A percentile compares a stretch with the other conserved stretches of the same genome.
Evolutionary conservation across 1,284 basidiomycete species (phyloP).

Genomic region (Vanrija sp.): DNA sequence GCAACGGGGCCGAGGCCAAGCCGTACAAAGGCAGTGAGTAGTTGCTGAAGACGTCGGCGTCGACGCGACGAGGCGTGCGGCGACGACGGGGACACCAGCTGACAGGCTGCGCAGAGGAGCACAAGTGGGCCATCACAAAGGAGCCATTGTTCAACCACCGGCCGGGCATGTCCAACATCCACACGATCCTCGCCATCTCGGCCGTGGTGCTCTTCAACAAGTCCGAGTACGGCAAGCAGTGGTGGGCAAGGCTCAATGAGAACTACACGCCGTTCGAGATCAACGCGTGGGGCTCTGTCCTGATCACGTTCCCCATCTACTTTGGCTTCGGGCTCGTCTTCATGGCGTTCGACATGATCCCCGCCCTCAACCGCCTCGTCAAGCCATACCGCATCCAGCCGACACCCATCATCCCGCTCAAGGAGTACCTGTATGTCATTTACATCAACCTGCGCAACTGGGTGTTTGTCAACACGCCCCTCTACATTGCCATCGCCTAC

Average conservation of each 20-base stretch:
- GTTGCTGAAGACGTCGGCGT: too few species aligned
- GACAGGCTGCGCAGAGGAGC: conserved; percentile 10
- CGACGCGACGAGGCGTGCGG: too few species aligned
- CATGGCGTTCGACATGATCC: conserved; percentile 13
- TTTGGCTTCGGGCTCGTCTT: conserved; percentile 10
- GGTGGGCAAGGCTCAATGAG: conserved; percentile 11
- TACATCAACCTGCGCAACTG: conserved; percentile 9
- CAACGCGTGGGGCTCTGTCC: conserved; percentile 7
- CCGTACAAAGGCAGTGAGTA: too few species aligned
- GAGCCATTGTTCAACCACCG: conserved; percentile 10
- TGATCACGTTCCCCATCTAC: conserved; percentile 10
- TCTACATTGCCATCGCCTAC: neutral
- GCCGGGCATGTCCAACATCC: neutral
- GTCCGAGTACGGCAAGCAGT: neutral
- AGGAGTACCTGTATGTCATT: conserved; percentile 9
- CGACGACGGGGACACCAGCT: too few species aligned
- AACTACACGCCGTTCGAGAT: conserved; percentile 12
- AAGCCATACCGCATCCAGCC: conserved; percentile 16
- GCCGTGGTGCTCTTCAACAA: neutral
- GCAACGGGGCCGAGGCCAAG: too few species aligned
- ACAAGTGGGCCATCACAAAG: conserved; percentile 9
- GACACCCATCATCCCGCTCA: conserved; percentile 10
- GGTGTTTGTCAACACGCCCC: conserved; percentile 9
- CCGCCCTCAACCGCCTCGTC: conserved; percentile 8
- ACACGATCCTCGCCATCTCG: neutral